These are phyloP conservation scores for Croton setiger DNA, from an alignment of 441 rosid genomes.

Conservation along the genomic window DNA sequence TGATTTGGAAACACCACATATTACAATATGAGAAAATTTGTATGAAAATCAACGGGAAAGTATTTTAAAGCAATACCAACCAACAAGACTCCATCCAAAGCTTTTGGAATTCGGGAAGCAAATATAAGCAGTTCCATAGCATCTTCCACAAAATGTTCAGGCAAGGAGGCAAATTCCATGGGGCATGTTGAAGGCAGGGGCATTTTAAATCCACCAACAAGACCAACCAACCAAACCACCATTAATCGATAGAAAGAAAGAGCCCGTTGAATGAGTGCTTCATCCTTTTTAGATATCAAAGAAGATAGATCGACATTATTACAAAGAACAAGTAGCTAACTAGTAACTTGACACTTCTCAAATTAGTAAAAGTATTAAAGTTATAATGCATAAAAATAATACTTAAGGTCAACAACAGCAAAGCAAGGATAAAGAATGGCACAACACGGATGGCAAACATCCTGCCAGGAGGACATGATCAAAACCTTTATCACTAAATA, in stretches of 20 bases:
- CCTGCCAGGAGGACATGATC: neutral
- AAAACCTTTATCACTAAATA: neutral
- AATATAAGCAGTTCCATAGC: slow-evolving; percentile 92
- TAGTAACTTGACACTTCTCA: neutral
- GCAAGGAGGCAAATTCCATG: slow-evolving; percentile 94
- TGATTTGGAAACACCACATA: slow-evolving; percentile 2
- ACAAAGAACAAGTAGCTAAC: neutral
- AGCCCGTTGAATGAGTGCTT: slow-evolving; percentile 70
- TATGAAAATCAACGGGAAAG: slow-evolving; percentile 5
- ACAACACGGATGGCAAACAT: neutral
- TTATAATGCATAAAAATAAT: neutral
- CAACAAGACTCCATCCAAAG: slow-evolving; percentile 76
- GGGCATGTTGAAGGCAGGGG: slow-evolving; percentile 82
- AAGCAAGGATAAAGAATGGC: neutral
- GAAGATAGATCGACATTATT: slow-evolving; percentile 8
- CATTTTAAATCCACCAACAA: slow-evolving; percentile 98
- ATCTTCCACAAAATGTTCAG: slow-evolving; percentile 99
- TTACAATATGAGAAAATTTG: neutral
- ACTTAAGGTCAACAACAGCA: neutral
- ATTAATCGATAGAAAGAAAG: slow-evolving; percentile 86
- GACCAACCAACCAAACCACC: slow-evolving; percentile 85
- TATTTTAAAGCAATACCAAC: slow-evolving; percentile 39
- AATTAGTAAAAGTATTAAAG: neutral
- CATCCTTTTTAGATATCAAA: slow-evolving; percentile 50
- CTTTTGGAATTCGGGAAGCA: slow-evolving; percentile 90